A percentile compares a stretch with the other conserved stretches of the same genome.
Evolutionary conservation across 148 eudicot species (phyloP).

Genomic region (Rheum nobile): DNA sequence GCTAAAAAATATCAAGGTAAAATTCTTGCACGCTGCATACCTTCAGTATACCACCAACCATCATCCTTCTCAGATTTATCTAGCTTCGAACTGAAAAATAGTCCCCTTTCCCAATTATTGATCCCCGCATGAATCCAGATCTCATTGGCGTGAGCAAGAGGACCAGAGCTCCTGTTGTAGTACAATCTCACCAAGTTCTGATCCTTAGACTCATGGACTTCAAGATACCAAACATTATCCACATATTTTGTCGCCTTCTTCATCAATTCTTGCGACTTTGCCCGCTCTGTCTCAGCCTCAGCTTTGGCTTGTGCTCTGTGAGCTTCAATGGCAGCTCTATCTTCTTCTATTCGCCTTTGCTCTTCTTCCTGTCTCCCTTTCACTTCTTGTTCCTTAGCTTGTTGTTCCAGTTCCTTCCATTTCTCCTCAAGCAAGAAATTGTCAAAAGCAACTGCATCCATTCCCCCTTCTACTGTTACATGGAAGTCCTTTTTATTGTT

Average conservation of each 20-base stretch:
- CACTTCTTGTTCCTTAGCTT: conserved; percentile 60
- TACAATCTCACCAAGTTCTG: conserved; percentile 40
- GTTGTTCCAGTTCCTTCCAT: conserved; percentile 60
- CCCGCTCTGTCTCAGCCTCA: conserved; percentile 44
- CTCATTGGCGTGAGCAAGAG: conserved; percentile 64
- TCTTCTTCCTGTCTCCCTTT: conserved; percentile 66
- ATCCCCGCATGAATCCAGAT: conserved; percentile 93
- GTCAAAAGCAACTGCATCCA: conserved; percentile 57
- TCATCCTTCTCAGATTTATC: conserved; percentile 41
- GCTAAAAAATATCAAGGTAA: neutral
- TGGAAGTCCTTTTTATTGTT: conserved; percentile 72
- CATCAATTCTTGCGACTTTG: conserved; percentile 32
- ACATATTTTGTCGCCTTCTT: conserved; percentile 32
- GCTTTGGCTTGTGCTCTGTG: conserved; percentile 70
- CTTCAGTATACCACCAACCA: conserved; percentile 88
- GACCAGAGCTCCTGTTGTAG: conserved; percentile 72
- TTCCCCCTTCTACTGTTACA: conserved; percentile 64
- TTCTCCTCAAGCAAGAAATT: conserved; percentile 90
- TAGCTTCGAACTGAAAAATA: conserved; percentile 61
- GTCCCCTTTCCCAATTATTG: conserved; percentile 67
- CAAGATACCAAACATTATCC: conserved; percentile 64
- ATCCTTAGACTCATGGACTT: conserved; percentile 49
- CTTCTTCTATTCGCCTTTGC: conserved; percentile 59
- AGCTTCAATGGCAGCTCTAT: conserved; percentile 64
- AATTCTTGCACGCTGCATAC: conserved; percentile 19